Evolutionary conservation across 176 grass and related monocot genomes (phyloP).

Genomic region (Chrysopogon serrulatus): DNA sequence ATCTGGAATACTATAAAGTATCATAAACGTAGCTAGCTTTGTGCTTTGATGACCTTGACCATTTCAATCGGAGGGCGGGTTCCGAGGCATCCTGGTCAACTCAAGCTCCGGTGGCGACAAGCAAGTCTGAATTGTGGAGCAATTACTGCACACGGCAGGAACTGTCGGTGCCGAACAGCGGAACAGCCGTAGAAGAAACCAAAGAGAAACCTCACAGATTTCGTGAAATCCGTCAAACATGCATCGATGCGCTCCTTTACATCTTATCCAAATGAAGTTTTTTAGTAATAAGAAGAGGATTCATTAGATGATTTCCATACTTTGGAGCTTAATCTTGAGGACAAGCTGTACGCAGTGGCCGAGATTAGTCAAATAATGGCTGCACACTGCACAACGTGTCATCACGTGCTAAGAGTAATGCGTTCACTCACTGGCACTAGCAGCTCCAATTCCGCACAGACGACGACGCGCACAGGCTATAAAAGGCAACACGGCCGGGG

Average conservation of each 20-base stretch:
- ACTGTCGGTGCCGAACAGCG: not conserved
- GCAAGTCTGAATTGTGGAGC: not conserved
- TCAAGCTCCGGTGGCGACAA: not conserved
- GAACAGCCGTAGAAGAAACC: not conserved
- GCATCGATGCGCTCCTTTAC: not conserved
- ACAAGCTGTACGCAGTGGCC: not conserved
- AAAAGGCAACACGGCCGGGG: not conserved
- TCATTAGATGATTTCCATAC: not conserved
- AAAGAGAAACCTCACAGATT: not conserved
- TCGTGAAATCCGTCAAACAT: not conserved
- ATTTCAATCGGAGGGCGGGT: not conserved
- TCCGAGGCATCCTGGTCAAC: not conserved
- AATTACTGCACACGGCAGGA: not conserved
- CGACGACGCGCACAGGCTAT: not conserved
- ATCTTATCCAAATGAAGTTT: not conserved
- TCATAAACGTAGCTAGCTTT: too few species aligned
- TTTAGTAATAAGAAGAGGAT: not conserved
- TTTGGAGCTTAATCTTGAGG: not conserved
- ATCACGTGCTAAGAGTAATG: not conserved
- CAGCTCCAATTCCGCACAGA: not conserved
- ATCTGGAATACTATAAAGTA: not conserved
- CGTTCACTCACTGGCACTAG: not conserved
- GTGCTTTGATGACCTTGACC: not conserved
- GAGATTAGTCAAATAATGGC: not conserved
- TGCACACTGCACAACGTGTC: not conserved